phyloP scores from a whole-genome alignment of 345 rosid genomes.

The Eucalyptus camaldulensis region DNA sequence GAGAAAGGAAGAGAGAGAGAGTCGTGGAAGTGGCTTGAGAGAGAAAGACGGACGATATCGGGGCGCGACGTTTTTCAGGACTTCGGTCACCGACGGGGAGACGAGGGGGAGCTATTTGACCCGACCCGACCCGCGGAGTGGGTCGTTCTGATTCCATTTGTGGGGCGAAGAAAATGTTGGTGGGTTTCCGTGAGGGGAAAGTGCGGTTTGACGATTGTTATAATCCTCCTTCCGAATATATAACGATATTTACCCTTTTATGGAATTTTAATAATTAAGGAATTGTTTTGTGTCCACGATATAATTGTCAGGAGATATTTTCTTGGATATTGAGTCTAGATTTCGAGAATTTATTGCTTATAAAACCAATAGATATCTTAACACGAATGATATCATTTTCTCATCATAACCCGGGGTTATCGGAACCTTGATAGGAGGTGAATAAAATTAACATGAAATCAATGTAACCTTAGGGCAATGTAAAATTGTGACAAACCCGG shows the following conservation, averaged over 20 bases:
- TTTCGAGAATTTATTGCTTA: neutral
- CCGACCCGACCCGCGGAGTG: neutral
- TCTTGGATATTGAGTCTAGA: neutral
- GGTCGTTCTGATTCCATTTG: neutral
- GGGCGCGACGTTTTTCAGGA: neutral
- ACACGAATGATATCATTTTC: rapidly evolving
- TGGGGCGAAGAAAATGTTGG: neutral
- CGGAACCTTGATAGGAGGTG: rapidly evolving
- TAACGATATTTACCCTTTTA: neutral
- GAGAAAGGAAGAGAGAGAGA: neutral
- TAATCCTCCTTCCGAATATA: neutral
- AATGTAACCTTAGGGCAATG: neutral
- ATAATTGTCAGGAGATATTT: neutral
- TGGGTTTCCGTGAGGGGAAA: neutral
- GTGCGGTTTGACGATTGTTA: neutral
- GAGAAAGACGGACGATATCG: neutral
- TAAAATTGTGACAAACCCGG: neutral
- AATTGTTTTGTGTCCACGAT: neutral
- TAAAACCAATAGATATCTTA: neutral
- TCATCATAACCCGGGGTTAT: rapidly evolving
- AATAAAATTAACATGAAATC: neutral
- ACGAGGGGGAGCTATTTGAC: neutral
- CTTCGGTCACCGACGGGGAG: neutral
- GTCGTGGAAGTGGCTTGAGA: neutral
- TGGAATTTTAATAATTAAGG: neutral